Percentiles rank a stretch among this genome's conserved stretches.
phyloP scores from a whole-genome alignment of 805 yeast genomes.

The Metschnikowia borealis region DNA sequence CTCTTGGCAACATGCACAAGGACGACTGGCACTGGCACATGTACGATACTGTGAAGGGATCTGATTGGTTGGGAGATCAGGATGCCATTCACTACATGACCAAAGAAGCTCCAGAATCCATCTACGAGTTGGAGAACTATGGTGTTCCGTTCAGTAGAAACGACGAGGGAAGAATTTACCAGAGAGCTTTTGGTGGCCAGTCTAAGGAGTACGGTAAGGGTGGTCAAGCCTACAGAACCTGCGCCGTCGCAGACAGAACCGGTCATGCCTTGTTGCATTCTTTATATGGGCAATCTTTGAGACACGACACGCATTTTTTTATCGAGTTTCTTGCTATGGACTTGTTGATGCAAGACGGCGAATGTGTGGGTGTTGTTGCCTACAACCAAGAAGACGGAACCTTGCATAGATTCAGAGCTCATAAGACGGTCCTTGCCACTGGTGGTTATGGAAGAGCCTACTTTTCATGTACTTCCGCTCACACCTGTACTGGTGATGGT shows the following conservation, averaged over 20 bases:
- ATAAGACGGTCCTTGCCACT: conserved; percentile 93
- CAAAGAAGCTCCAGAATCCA: conserved; percentile 92
- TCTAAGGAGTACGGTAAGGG: conserved; percentile 93
- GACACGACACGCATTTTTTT: conserved; percentile 97
- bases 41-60: conserved; percentile 99
- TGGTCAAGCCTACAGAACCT: conserved; percentile 98
- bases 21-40: conserved; percentile 99
- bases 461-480: conserved; percentile 98
- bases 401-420: conserved; percentile 94
- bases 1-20: conserved; percentile 95
- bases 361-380: conserved; percentile 94
- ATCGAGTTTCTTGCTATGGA: conserved; percentile 97
- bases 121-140: conserved; percentile 94
- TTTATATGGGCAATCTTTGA: conserved; percentile 90
- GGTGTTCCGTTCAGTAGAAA: conserved; percentile 99
- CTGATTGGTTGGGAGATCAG: conserved; percentile 99
- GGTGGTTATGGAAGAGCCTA: conserved; percentile 99
- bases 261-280: conserved; percentile 97
- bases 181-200: conserved; percentile 99
- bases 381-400: conserved; percentile 99
- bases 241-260: conserved; percentile 99
- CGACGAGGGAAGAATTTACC: conserved; percentile 94
- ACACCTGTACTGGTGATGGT: conserved; percentile 99
- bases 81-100: conserved; percentile 99
- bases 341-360: conserved; percentile 90